Evolutionary conservation across 352 stramenopile genomes (phyloP).

Genomic region (Pythium vanterpoolii): DNA sequence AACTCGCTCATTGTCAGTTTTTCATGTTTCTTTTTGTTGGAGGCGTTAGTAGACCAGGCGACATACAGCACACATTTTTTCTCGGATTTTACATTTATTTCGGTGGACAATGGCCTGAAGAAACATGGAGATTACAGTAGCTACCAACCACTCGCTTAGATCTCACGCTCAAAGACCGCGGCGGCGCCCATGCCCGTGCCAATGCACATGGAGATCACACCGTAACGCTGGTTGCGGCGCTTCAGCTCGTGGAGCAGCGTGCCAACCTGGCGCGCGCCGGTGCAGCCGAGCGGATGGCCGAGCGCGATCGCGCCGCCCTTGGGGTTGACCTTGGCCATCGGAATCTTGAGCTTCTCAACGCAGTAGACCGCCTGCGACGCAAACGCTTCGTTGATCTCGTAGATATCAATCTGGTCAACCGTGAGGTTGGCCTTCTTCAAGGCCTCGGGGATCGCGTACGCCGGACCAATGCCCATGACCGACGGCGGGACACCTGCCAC

Average conservation of each 20-base stretch:
- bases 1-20: neutral
- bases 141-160: constrained; percentile 6
- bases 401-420: constrained; percentile 85
- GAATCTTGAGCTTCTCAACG: constrained; percentile 73
- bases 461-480: constrained; percentile 87
- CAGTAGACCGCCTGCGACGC: constrained; percentile 86
- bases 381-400: constrained; percentile 93
- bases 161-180: constrained; percentile 87
- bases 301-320: constrained; percentile 89
- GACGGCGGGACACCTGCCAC: constrained; percentile 80
- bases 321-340: constrained; percentile 85
- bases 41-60: too few relatives aligned
- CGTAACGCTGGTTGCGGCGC: constrained; percentile 76
- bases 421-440: constrained; percentile 65
- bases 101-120: too few relatives aligned
- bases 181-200: constrained; percentile 94
- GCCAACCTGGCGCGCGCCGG: constrained; percentile 87
- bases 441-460: constrained; percentile 73
- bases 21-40: neutral
- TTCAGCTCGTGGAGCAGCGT: constrained; percentile 92
- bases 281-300: constrained; percentile 88
- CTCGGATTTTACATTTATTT: neutral
- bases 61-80: too few relatives aligned
- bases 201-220: constrained; percentile 95
- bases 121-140: too few relatives aligned